phyloP scores from a whole-genome alignment of 2,329 filamentous ascomycete genomes.

The Daldinia sp. region DNA sequence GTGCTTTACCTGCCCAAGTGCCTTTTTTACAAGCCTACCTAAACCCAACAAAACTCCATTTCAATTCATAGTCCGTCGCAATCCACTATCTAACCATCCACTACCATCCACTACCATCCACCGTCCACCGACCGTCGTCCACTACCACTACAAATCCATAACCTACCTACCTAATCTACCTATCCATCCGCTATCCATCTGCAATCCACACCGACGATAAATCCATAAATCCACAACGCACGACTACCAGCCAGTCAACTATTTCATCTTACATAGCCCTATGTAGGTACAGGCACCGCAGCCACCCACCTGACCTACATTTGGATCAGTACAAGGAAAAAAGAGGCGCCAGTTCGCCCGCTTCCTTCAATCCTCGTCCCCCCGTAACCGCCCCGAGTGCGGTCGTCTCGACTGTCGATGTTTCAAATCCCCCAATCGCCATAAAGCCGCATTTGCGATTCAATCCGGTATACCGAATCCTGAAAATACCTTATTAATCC shows the following conservation, averaged over 20 bases:
- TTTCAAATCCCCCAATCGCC: conserved; percentile 34
- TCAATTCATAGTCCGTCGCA: conserved; percentile 23
- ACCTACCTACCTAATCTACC: conserved; percentile 15
- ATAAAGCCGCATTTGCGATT: conserved; percentile 27
- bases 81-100: conserved; percentile 9
- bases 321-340: conserved; percentile 15
- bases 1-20: no score
- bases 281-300: conserved; percentile 26
- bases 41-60: conserved; percentile 27
- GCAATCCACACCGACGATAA: conserved; percentile 13
- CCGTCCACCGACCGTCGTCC: neutral
- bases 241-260: conserved; percentile 5
- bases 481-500: conserved; percentile 26
- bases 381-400: conserved; percentile 37
- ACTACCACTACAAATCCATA: neutral
- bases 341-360: conserved; percentile 17
- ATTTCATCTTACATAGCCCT: conserved; percentile 19
- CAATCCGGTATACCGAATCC: conserved; percentile 22
- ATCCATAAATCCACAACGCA: conserved; percentile 26
- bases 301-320: conserved; percentile 31
- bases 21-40: conserved; percentile 12
- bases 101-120: neutral
- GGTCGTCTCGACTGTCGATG: conserved; percentile 30
- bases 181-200: conserved; percentile 1
- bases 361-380: conserved; percentile 10